These are phyloP conservation scores for Hericium rajendrae DNA, from an alignment of 768 basidiomycete genomes.

Conservation along the genomic window DNA sequence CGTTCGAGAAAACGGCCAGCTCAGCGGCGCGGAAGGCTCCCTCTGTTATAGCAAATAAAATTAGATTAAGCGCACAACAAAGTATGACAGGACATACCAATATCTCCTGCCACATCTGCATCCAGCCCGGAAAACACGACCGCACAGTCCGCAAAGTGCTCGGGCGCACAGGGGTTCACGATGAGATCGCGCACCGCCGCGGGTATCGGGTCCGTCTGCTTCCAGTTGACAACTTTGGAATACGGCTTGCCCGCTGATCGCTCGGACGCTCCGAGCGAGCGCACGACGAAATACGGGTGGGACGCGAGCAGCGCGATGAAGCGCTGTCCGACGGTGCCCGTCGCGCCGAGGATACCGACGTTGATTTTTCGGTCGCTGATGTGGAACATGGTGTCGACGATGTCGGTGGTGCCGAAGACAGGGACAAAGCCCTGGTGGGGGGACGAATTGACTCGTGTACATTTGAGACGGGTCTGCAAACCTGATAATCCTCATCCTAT, in stretches of 20 bases:
- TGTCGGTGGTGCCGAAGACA: neutral
- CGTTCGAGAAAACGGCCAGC: slow-evolving; percentile 89
- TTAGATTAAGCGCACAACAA: slow-evolving; percentile 1
- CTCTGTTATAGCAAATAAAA: slow-evolving; percentile 41
- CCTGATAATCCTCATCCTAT: neutral
- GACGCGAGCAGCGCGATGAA: slow-evolving; percentile 81
- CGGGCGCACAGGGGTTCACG: slow-evolving; percentile 69
- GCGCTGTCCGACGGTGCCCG: slow-evolving; percentile 92
- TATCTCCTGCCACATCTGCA: slow-evolving; percentile 88
- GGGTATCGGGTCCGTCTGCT: slow-evolving; percentile 75
- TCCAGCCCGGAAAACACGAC: slow-evolving; percentile 96
- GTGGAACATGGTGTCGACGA: neutral
- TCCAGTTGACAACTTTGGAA: slow-evolving; percentile 70
- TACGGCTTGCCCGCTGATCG: slow-evolving; percentile 84
- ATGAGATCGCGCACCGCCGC: slow-evolving; percentile 46
- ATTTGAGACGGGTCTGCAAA: neutral
- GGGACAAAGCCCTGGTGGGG: neutral
- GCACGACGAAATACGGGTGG: slow-evolving; percentile 87
- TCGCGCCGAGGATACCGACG: slow-evolving; percentile 81
- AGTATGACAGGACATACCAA: slow-evolving; percentile 47
- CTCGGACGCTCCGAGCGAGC: slow-evolving; percentile 81
- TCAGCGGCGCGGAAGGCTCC: slow-evolving; percentile 78
- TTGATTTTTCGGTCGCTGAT: slow-evolving; percentile 12
- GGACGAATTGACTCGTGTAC: neutral
- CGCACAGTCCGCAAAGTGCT: slow-evolving; percentile 69